Conservation (phyloP, 1,284 basidiomycete genomes). For the Sanghuangporus sanghuang region DNA sequence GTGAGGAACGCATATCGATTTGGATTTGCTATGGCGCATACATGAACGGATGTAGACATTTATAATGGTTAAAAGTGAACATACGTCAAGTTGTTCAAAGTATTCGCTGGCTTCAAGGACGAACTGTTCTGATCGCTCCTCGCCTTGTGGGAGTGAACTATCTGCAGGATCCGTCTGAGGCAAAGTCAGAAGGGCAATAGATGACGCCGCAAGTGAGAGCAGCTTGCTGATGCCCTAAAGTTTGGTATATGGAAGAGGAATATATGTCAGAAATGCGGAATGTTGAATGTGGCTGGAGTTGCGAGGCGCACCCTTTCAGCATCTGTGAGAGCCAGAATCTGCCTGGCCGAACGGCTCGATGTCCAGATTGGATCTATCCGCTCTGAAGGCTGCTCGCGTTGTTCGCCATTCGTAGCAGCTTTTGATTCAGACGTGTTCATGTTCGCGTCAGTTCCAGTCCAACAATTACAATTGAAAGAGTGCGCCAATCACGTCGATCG, state of each 20-base stretch:
- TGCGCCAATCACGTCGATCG: not conserved
- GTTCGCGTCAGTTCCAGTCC: not conserved
- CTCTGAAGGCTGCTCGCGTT: not conserved
- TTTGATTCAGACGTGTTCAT: conserved; percentile 1
- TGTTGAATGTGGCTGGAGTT: not conserved
- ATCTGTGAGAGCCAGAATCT: conserved; percentile 74
- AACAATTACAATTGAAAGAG: too few relatives aligned
- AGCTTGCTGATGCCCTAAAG: conserved; percentile 68
- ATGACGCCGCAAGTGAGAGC: conserved; percentile 67
- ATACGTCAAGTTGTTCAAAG: conserved; percentile 73
- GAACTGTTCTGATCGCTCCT: conserved; percentile 77
- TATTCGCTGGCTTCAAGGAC: conserved; percentile 79
- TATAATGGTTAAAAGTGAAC: not conserved
- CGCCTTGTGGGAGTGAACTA: conserved; percentile 66
- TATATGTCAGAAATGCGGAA: not conserved
- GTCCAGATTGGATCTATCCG: conserved; percentile 65
- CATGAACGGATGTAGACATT: conserved; percentile 7
- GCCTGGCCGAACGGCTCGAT: conserved; percentile 72
- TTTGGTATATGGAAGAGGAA: not conserved
- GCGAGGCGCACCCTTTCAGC: conserved; percentile 62
- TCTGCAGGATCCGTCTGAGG: conserved; percentile 68
- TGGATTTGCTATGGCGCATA: conserved; percentile 54
- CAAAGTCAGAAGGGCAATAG: conserved; percentile 68
- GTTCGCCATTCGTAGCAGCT: not conserved
- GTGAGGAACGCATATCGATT: conserved; percentile 63